Conservation (phyloP, 2,329 filamentous ascomycete species). For the Massarina eburnea region DNA sequence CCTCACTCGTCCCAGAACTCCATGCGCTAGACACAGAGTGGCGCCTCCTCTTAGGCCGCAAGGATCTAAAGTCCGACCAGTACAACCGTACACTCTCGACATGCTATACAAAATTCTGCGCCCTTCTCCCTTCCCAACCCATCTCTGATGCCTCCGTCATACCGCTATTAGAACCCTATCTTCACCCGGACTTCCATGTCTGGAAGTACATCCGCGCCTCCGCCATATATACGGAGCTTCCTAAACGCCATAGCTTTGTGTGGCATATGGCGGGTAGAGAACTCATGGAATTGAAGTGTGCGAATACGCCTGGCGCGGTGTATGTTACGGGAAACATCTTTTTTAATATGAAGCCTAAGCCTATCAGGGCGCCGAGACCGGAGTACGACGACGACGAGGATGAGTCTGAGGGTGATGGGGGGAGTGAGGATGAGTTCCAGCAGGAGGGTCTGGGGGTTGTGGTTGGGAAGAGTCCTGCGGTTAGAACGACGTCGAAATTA, state of each 20-base stretch:
- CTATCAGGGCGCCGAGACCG: constrained; percentile 19
- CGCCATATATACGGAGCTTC: constrained; percentile 36
- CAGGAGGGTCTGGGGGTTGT: neutral
- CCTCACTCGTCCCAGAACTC: constrained; percentile 2
- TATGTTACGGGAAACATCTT: constrained; percentile 24
- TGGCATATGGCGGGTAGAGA: constrained; percentile 46
- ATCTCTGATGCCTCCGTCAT: constrained; percentile 12
- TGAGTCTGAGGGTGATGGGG: constrained; percentile 18
- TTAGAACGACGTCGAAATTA: neutral
- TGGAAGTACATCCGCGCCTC: constrained; percentile 54
- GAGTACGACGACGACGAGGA: constrained; percentile 22
- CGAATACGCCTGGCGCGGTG: constrained; percentile 7
- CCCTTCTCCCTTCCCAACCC: constrained; percentile 13
- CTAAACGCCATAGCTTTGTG: constrained; percentile 30
- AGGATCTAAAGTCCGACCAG: neutral
- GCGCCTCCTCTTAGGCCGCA: constrained; percentile 1
- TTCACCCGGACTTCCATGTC: constrained; percentile 7
- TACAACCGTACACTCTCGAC: constrained; percentile 9
- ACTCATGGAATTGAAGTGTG: constrained; percentile 42
- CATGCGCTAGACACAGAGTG: constrained; percentile 8
- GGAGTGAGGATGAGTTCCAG: neutral
- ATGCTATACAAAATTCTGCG: constrained; percentile 18
- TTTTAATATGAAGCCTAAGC: constrained; percentile 34
- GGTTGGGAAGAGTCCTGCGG: neutral
- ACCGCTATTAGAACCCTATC: constrained; percentile 15